Evolutionary conservation across 1,139 yeast species (phyloP).

Genomic region (Scheffersomyces cryptocercus): DNA sequence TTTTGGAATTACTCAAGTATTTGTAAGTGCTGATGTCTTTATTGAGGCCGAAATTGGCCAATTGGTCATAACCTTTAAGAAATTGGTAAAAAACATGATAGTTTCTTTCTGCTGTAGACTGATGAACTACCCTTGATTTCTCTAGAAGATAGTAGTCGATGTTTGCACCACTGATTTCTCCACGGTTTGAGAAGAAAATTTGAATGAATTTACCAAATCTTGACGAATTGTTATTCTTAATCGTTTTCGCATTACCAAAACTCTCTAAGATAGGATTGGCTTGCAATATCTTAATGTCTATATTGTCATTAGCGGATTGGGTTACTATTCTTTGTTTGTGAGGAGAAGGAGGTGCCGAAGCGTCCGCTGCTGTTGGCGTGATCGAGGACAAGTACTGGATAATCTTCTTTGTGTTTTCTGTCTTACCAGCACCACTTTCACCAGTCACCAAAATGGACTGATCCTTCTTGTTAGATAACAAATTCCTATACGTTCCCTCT

Average conservation of each 20-base stretch:
- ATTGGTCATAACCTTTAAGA: constrained; percentile 62
- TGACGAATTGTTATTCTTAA: constrained; percentile 90
- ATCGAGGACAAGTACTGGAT: constrained; percentile 89
- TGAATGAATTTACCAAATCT: constrained; percentile 96
- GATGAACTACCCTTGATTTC: constrained; percentile 89
- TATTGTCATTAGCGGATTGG: constrained; percentile 20
- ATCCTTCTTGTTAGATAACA: constrained; percentile 68
- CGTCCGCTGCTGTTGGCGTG: constrained; percentile 28
- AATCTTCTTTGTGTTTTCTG: constrained; percentile 95
- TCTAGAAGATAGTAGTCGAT: constrained; percentile 94
- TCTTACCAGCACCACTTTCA: constrained; percentile 98
- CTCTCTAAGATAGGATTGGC: constrained; percentile 96
- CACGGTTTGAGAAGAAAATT: constrained; percentile 68
- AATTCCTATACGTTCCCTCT: constrained; percentile 80
- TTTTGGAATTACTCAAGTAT: constrained; percentile 60
- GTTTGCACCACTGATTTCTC: constrained; percentile 81
- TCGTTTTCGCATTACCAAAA: constrained; percentile 97
- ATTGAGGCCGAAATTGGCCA: constrained; percentile 50
- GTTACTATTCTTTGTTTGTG: constrained; percentile 2
- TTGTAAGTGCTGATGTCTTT: constrained; percentile 48
- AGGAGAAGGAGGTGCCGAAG: constrained; percentile 6
- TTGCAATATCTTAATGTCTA: constrained; percentile 84
- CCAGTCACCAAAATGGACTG: constrained; percentile 96
- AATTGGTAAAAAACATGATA: constrained; percentile 93
- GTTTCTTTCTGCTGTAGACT: constrained; percentile 75